phyloP scores from a whole-genome alignment of 148 eudicot species.

The Rhododendron griersonianum region DNA sequence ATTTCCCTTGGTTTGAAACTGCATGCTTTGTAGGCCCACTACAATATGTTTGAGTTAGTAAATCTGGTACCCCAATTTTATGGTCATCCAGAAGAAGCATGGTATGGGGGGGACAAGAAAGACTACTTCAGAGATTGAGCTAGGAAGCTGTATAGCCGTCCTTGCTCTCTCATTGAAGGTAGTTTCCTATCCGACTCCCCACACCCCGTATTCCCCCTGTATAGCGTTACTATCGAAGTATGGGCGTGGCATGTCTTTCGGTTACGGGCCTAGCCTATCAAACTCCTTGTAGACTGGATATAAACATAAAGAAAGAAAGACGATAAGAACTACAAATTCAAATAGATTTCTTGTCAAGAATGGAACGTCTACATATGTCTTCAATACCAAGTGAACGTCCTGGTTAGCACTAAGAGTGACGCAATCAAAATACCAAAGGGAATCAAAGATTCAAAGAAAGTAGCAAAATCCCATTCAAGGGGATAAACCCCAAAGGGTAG shows the following conservation, averaged over 20 bases:
- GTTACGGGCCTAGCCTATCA: neutral
- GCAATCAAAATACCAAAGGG: too few species aligned
- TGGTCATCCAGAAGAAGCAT: neutral
- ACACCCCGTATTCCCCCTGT: too few species aligned
- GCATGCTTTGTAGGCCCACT: neutral
- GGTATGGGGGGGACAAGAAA: too few species aligned
- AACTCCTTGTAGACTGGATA: neutral
- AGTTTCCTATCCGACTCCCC: too few species aligned
- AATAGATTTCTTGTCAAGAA: neutral
- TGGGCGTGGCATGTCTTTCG: too few species aligned
- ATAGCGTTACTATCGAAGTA: neutral
- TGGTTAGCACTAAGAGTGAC: neutral
- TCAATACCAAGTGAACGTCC: slow-evolving; percentile 4
- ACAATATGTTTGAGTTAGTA: neutral
- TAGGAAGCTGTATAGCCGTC: too few species aligned
- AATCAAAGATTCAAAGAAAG: too few species aligned
- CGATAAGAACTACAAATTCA: neutral
- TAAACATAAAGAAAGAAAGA: neutral
- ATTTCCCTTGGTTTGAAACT: neutral
- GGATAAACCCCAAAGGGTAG: too few species aligned
- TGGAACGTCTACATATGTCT: neutral
- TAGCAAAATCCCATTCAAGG: too few species aligned
- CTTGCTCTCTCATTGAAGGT: too few species aligned
- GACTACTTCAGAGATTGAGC: too few species aligned
- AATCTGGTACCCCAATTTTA: neutral